These are phyloP conservation scores for Arachnopeziza araneosa DNA, from an alignment of 2,329 filamentous ascomycete genomes.

Conservation along the genomic window DNA sequence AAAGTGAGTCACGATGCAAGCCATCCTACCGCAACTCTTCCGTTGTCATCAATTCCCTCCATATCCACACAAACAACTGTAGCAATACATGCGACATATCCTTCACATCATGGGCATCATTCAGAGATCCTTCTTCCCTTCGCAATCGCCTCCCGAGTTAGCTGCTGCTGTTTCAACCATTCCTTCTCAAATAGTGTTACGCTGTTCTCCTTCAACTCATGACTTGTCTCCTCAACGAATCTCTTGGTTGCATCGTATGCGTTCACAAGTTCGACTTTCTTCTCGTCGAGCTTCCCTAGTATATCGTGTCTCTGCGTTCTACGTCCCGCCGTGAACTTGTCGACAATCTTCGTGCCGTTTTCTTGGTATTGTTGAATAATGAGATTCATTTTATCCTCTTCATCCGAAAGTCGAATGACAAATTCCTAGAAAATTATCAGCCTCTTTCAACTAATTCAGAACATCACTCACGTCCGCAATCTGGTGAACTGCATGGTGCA, in stretches of 20 bases:
- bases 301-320: slow-evolving; percentile 15
- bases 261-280: slow-evolving; percentile 17
- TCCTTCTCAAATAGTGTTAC: slow-evolving; percentile 15
- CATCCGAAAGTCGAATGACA: slow-evolving; percentile 22
- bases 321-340: slow-evolving; percentile 16
- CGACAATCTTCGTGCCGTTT: slow-evolving; percentile 23
- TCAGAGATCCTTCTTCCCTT: slow-evolving; percentile 9
- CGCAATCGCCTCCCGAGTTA: slow-evolving; percentile 17
- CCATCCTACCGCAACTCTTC: background rate
- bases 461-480: slow-evolving; percentile 29
- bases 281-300: slow-evolving; percentile 10
- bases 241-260: slow-evolving; percentile 18
- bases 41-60: background rate
- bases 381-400: slow-evolving; percentile 27
- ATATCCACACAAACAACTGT: background rate
- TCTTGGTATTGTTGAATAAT: slow-evolving; percentile 26
- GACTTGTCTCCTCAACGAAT: slow-evolving; percentile 8
- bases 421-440: slow-evolving; percentile 27
- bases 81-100: background rate
- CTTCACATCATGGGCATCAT: background rate
- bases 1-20: background rate
- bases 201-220: slow-evolving; percentile 15
- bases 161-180: slow-evolving; percentile 24
- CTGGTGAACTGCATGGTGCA: slow-evolving; percentile 22
- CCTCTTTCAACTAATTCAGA: background rate